A percentile compares a stretch with the other conserved stretches of the same genome.
Evolutionary conservation across 345 rosid species (phyloP).

Genomic region (Acer negundo): DNA sequence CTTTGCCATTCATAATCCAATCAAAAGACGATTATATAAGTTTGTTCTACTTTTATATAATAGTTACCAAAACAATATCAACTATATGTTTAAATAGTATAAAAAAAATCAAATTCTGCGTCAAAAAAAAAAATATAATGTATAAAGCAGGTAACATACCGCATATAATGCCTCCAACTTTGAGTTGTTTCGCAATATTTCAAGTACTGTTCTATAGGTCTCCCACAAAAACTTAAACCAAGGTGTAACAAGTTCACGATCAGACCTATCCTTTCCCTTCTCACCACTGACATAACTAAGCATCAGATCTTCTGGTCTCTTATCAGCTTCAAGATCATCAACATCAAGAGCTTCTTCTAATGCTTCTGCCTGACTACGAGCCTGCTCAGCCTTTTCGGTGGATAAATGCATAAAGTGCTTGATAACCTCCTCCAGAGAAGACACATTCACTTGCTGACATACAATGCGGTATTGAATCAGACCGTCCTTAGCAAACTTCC

Average conservation of each 20-base stretch:
- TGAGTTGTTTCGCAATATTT: conserved; percentile 90
- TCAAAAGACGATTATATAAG: background rate
- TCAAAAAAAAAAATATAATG: background rate
- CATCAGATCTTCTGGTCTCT: conserved; percentile 95
- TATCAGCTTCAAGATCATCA: conserved; percentile 98
- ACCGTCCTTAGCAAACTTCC: conserved; percentile 97
- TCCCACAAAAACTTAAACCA: conserved; percentile 99
- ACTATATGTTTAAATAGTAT: background rate
- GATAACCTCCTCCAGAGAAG: conserved; percentile 97
- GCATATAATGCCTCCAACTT: conserved; percentile 97
- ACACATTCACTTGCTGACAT: conserved; percentile 95
- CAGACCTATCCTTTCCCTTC: conserved; percentile 98
- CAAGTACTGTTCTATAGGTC: conserved; percentile 98
- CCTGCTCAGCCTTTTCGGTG: conserved; percentile 97
- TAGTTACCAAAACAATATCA: background rate
- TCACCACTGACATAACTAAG: conserved; percentile 98
- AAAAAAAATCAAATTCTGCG: background rate
- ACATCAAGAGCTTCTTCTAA: conserved; percentile 98
- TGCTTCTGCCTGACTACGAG: conserved; percentile 89
- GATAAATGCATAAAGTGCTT: conserved; percentile 95
- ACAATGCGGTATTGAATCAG: conserved; percentile 91
- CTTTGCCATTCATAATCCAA: no score
- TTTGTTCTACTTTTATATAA: background rate
- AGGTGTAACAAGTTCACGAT: conserved; percentile 94
- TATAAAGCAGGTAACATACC: conserved; percentile 46